Conservation (phyloP, 2,329 filamentous ascomycete genomes). For the Botryotinia globosa region DNA sequence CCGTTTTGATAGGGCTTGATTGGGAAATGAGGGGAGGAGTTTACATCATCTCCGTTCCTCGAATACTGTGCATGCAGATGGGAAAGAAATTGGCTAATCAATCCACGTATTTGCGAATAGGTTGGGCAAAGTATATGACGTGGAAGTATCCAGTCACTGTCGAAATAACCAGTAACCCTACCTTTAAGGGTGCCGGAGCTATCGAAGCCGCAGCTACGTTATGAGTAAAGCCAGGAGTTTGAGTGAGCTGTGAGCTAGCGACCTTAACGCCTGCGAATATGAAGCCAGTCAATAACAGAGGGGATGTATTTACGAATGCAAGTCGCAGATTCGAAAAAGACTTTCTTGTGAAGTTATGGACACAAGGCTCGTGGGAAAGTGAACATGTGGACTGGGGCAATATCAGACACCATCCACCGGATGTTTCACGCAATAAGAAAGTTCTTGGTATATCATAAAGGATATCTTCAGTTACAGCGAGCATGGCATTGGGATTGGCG, state of each 20-base stretch:
- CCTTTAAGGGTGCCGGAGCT: constrained; percentile 62
- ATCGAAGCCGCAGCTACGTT: constrained; percentile 52
- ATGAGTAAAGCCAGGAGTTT: constrained; percentile 19
- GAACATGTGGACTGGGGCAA: not conserved
- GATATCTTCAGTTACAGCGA: not conserved
- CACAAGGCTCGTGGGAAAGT: not conserved
- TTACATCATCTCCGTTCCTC: not conserved
- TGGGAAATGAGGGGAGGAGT: not conserved
- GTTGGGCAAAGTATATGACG: constrained; percentile 91
- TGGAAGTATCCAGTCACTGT: constrained; percentile 88
- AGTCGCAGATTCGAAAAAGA: not conserved
- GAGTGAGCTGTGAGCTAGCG: not conserved
- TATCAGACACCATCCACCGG: not conserved
- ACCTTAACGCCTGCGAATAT: not conserved
- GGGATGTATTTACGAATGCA: not conserved
- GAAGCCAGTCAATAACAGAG: not conserved
- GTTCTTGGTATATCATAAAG: not conserved
- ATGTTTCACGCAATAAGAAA: not conserved
- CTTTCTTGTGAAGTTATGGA: not conserved
- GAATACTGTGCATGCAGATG: not conserved
- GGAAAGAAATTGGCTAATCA: constrained; percentile 3
- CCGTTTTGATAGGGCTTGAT: not conserved
- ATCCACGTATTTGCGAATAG: constrained; percentile 46
- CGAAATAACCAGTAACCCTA: constrained; percentile 57
- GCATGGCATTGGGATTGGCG: constrained; percentile 1